Base-by-base conservation (phyloP, 2,329 filamentous ascomycete species). In the Sarocladium brachiariae region DNA sequence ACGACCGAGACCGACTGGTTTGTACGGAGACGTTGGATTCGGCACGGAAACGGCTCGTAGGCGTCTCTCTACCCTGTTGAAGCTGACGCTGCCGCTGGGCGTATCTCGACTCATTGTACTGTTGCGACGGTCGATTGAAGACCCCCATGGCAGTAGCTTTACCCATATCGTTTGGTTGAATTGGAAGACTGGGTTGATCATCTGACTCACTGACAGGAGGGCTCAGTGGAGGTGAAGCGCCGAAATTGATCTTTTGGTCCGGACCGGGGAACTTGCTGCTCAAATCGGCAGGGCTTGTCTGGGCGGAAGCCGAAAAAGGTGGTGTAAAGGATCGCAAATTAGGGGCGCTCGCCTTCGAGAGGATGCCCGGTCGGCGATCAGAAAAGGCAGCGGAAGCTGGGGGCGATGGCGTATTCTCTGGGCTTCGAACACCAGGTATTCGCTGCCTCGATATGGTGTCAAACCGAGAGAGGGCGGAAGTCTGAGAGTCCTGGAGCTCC, bases 61-160 rank as follows among this genome's bases (percentile, higher is more conserved):
- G 80, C 0, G 80, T 81, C 51, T 86, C 84, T 23, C 85, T 79
- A 24, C 84, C 87, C 59, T 87, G 80, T 55, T 92, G 87, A 64
- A 96, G 80, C 63, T 90, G 87, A 45, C 87, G 71, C 61, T 95
- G 87, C 39, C 89, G 81, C 61, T 95, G 86, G 4, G 87, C 80
- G 60, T 89, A 96, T 60, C 89, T 87, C 18, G 85, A 81, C 61
- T 96, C 91, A 59, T 95, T 89, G 58, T 93, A 96, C 7, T 83
- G 79, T 48, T 85, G 80, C 2, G 73, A 70, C 1, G 90, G 87
- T 61, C 89, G 89, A 56, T 86, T 86, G 53, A 78, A 76, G 21
- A 77, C 69, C 18, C 73, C 74, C 59, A 75, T 68, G 1, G 88
- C 86, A 0, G 89, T 95, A 4, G 88, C 87, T 63, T 93, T 95